phyloP scores from a whole-genome alignment of 768 basidiomycete genomes.

The Boletus rex-veris region DNA sequence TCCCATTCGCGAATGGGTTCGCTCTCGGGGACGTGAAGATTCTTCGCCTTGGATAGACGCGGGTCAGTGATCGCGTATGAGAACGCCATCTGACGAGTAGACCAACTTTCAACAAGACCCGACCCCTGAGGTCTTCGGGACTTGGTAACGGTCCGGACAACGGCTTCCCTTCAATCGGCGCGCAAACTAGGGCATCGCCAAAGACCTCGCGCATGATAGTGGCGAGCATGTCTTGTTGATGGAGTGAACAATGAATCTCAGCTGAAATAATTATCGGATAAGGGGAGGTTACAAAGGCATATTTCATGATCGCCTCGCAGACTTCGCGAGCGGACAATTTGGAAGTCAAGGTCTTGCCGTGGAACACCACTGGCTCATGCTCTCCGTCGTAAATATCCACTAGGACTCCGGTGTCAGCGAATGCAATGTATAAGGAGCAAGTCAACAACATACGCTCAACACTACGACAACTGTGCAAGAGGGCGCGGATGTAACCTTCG shows the following conservation, averaged over 20 bases:
- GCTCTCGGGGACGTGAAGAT: conserved; percentile 52
- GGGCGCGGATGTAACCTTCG: conserved; percentile 89
- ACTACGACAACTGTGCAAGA: conserved; percentile 87
- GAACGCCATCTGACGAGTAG: not conserved
- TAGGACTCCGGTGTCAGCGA: conserved; percentile 27
- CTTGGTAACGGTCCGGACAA: conserved; percentile 66
- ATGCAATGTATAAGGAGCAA: not conserved
- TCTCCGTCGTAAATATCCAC: conserved; percentile 95
- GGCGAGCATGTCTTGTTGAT: conserved; percentile 78
- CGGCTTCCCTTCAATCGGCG: conserved; percentile 45
- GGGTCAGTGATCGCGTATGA: not conserved
- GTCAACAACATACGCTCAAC: conserved; percentile 72
- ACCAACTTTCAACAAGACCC: conserved; percentile 79
- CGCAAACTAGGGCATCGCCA: conserved; percentile 49
- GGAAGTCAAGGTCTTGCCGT: conserved; percentile 84
- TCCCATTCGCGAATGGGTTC: conserved; percentile 34
- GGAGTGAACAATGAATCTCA: conserved; percentile 79
- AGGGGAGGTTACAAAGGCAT: conserved; percentile 86
- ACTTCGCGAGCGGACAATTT: conserved; percentile 79
- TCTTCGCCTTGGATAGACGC: conserved; percentile 58
- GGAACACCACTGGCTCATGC: conserved; percentile 78
- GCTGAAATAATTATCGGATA: conserved; percentile 93
- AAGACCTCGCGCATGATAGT: conserved; percentile 67
- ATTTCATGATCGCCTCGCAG: conserved; percentile 79
- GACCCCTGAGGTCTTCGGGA: conserved; percentile 75